Evolutionary conservation across 176 grass and related monocot species (phyloP), one percentile per base, ranked within the genome.

Genomic region (Musa troglodytarum): DNA sequence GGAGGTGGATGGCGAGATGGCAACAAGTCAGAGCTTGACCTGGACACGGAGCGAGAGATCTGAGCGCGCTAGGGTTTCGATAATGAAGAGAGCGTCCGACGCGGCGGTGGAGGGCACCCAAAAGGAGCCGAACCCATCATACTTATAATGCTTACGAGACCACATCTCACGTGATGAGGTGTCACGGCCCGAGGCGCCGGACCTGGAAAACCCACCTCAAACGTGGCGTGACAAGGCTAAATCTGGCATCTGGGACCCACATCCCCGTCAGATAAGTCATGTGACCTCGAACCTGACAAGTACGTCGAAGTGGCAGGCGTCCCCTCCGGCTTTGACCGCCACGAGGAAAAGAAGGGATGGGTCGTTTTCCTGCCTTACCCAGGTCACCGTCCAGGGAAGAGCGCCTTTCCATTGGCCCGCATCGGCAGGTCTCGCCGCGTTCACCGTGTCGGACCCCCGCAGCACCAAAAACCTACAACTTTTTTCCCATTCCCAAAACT

Each of bases 11-110:
- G 68, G 15, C 43, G 68, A 70, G 17, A 70, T n/a, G 68, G 49
- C 68, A 50, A 43, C 68, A 9, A 70, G 29, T 70, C 19, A 50
- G 64, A 67, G 68, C 68, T 70, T 50, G 68, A 70, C 43, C n/a
- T 70, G 68, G 66, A 70, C 34, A 49, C 17, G 2, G 57, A 61
- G 57, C 17, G 57, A 61, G 16, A 70, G 68, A 70, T 70, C 68
- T 50, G 68, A 50, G 68, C 68, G 43, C 15, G 68, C 24, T 70
- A 70, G 68, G 68, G 68, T 20, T 70, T 70, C 68, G 10, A 43
- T 43, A 43, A 20, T 20, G n/a, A 65, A 51, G 15, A 50, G n/a
- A 70, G 68, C 1, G 68, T 70, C 43, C 68, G 68, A 70, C 29
- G 68, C 68, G 68, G 68, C 68, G 14, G 51, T 51, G 29, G 34